Evolutionary conservation across 345 rosid species (phyloP), one percentile per base, ranked within the genome.

Genomic region (Linum lewisii): DNA sequence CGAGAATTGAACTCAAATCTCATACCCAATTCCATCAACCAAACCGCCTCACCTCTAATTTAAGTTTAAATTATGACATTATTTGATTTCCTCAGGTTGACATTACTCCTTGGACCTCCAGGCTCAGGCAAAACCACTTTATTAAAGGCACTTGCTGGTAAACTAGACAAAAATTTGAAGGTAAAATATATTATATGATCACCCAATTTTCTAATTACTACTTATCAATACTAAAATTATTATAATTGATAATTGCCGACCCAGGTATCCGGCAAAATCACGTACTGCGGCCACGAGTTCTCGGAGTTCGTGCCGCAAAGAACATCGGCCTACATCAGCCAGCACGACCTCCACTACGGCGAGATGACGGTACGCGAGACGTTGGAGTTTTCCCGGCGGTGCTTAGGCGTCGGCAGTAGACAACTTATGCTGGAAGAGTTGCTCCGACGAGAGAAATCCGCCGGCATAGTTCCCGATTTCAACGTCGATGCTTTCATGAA

Each of bases 401-500:
- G 84, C 62, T 71, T 78, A 67, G 86, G 86, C 44, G 84, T 81
- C 16, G 84, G 90, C 26, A 63, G 66, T 2, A 63, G 82, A 58
- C 79, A 77, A 16, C 77, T 73, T 1, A 56, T 84, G 42, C 64
- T 79, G 70, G 69, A 69, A 0, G 83, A 81, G 75, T 67, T 84
- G 45, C 73, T 71, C 9, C 68, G 81, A 53, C 37, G 81, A 38
- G 90, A 84, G 59, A 81, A 74, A 55, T 64, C 75, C 5, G 77
- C 78, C 0, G 81, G 84, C 34, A 76, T 84, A 23, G 77, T 71
- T 32, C 86, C 86, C 5, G 84, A 81, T 50, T 79, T 78, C 7
- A 84, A 84, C 61, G 75, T 81, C 18, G 84, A 84, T 73, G 86
- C 85, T 44, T 84, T 79, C 73, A 84, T 81, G 86, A 84, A 81